A percentile compares a stretch with the other conserved stretches of the same genome.
phyloP scores from a whole-genome alignment of 805 yeast species.

The Sungouiozyma ichnusensis region DNA sequence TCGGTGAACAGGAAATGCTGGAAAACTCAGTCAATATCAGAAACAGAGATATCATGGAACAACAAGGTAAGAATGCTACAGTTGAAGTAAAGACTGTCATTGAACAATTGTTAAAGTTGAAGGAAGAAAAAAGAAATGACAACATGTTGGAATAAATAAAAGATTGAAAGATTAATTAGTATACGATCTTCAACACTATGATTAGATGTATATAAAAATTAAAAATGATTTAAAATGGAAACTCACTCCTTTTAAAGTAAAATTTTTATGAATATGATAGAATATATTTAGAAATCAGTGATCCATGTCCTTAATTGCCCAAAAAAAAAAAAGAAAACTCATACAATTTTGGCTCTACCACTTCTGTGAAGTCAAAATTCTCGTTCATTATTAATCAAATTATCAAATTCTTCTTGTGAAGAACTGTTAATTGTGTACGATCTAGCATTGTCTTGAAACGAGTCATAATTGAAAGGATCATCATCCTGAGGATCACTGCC shows the following conservation, averaged over 20 bases:
- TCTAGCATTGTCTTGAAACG: slow-evolving; percentile 5
- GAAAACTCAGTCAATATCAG: slow-evolving; percentile 82
- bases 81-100: slow-evolving; percentile 64
- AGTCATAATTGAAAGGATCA: neutral
- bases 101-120: slow-evolving; percentile 54
- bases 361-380: neutral
- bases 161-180: too few relatives aligned
- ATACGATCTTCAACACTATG: too few relatives aligned
- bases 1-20: slow-evolving; percentile 87
- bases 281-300: too few relatives aligned
- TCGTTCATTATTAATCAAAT: slow-evolving; percentile 9
- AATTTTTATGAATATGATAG: too few relatives aligned
- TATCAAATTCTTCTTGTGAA: slow-evolving; percentile 13
- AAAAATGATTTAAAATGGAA: too few relatives aligned
- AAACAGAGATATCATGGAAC: slow-evolving; percentile 87
- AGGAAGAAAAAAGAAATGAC: slow-evolving; percentile 64
- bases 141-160: slow-evolving; percentile 35
- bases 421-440: slow-evolving; percentile 5
- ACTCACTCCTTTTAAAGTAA: too few relatives aligned
- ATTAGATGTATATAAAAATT: too few relatives aligned
- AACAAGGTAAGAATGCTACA: slow-evolving; percentile 88
- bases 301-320: too few relatives aligned
- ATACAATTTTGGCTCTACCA: too few relatives aligned
- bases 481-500: neutral
- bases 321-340: too few relatives aligned